A percentile compares a stretch with the other conserved stretches of the same genome.
phyloP scores from a whole-genome alignment of 805 yeast species.

The Metschnikowia drakensbergensis region DNA sequence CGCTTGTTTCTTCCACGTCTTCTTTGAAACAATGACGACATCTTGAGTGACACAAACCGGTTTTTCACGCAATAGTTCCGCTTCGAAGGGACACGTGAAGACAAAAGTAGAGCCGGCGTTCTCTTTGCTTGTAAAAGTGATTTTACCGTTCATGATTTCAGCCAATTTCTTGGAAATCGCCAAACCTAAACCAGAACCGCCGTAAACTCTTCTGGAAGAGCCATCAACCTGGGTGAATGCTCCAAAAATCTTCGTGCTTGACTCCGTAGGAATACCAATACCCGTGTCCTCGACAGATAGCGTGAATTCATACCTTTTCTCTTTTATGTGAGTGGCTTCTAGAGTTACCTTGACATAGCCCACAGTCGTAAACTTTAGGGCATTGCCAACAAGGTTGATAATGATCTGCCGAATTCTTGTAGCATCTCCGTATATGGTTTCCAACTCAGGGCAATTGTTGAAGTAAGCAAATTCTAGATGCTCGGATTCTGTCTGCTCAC shows the following conservation, averaged over 20 bases:
- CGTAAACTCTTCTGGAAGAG: slow-evolving; percentile 46
- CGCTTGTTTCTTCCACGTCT: slow-evolving; percentile 29
- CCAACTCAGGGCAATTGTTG: slow-evolving; percentile 38
- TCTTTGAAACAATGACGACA: slow-evolving; percentile 31
- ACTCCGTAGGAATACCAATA: slow-evolving; percentile 47
- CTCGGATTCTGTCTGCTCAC: slow-evolving; percentile 44
- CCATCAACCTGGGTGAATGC: slow-evolving; percentile 58
- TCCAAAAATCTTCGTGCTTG: slow-evolving; percentile 45
- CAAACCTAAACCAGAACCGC: slow-evolving; percentile 51
- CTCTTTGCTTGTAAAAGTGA: slow-evolving; percentile 43
- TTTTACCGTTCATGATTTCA: slow-evolving; percentile 47
- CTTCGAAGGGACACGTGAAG: slow-evolving; percentile 33
- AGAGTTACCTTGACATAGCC: slow-evolving; percentile 43
- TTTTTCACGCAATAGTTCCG: slow-evolving; percentile 20
- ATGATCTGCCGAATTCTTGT: slow-evolving; percentile 49
- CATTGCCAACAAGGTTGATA: slow-evolving; percentile 51
- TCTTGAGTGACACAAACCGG: slow-evolving; percentile 12
- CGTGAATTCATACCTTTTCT: slow-evolving; percentile 34
- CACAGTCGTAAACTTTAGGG: slow-evolving; percentile 45
- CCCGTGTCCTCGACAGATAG: slow-evolving; percentile 49
- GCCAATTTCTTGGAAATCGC: slow-evolving; percentile 47
- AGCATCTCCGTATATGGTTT: slow-evolving; percentile 43
- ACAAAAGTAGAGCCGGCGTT: slow-evolving; percentile 46
- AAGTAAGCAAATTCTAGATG: slow-evolving; percentile 44
- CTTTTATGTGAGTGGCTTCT: slow-evolving; percentile 24